Base-by-base conservation (phyloP, 1,284 basidiomycete species). In the Peniophora sp. region DNA sequence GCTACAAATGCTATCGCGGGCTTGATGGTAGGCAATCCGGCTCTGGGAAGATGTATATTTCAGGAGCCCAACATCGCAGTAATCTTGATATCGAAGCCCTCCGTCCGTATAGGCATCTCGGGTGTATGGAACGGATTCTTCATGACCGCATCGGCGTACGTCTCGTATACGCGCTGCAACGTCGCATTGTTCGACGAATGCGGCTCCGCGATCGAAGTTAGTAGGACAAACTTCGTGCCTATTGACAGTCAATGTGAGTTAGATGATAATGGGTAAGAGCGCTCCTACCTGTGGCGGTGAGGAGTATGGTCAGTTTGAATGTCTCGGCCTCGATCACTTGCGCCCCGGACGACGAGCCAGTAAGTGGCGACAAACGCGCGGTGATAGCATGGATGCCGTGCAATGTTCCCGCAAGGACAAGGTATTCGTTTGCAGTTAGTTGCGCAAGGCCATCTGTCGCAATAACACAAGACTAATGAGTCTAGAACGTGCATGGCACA, bases 351-450 rank as follows among this genome's bases (percentile, higher is more conserved):
- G 88, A 89, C 27, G 77, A 68, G 1, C 87, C 87, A 2, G 80
- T 81, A 20, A 16, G 6, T 0, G 97, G 97, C 2, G 90, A 92
- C 43, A 99, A 75, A 39, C 92, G 83, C 55, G 89, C 88, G 0
- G 96, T 97, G 61, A 99, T 99, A 12, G 97, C 97, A 63, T 99
- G 97, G 43, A 99, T 97, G 49, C 96, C 95, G 60, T 99, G 97
- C 49, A 99, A 71, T 8, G 97, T 99, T 47, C 97, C 96, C 1
- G 97, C 97, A 25, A 99, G 82, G 19, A 99, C 91, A 53, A 99
- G 85, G 60, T 97, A 90, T 67, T 98, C 96, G 70, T 99, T 99
- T n/a, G 96, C 93, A 6, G 89, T 85, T 56, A 95, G 71, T 51
- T 83, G 81, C 8, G 91, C 85, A 44, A 97, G 83, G 11, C 90